Conservation (phyloP, 208 protist genomes). For the Willaertia magna region DNA sequence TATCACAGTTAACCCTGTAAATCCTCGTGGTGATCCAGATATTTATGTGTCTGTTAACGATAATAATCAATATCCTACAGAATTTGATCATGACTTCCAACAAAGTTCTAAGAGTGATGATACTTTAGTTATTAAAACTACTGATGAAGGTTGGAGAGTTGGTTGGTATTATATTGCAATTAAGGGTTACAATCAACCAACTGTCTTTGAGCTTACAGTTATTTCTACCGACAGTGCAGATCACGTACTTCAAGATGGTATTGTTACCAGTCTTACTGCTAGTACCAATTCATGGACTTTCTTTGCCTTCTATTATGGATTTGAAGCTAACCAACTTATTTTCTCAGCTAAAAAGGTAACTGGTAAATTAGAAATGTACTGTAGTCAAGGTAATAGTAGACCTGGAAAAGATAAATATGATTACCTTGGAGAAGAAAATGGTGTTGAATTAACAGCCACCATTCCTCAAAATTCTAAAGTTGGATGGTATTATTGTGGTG, state of each 20-base stretch:
- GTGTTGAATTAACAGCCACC: not conserved
- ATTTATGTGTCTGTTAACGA: not conserved
- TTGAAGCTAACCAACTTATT: not conserved
- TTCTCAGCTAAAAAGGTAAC: not conserved
- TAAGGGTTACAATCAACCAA: not conserved
- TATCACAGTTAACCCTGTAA: not conserved
- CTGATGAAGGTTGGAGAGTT: not conserved
- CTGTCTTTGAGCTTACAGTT: not conserved
- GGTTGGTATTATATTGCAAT: constrained; percentile 8
- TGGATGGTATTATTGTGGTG: not conserved
- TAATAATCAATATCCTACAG: not conserved
- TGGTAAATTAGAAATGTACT: not conserved
- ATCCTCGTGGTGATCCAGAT: not conserved
- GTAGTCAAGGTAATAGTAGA: not conserved
- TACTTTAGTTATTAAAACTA: not conserved
- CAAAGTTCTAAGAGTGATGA: not conserved
- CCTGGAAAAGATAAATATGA: not conserved
- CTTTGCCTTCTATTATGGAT: not conserved
- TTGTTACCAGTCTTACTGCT: not conserved
- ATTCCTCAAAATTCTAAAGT: not conserved
- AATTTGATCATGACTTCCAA: not conserved
- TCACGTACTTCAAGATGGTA: not conserved
- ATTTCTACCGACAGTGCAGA: not conserved
- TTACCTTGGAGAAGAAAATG: not conserved
- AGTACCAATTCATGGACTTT: not conserved